Percentiles rank a stretch among this genome's conserved stretches.
phyloP scores from a whole-genome alignment of 306 rosid species.

The Citrullus amarus region DNA sequence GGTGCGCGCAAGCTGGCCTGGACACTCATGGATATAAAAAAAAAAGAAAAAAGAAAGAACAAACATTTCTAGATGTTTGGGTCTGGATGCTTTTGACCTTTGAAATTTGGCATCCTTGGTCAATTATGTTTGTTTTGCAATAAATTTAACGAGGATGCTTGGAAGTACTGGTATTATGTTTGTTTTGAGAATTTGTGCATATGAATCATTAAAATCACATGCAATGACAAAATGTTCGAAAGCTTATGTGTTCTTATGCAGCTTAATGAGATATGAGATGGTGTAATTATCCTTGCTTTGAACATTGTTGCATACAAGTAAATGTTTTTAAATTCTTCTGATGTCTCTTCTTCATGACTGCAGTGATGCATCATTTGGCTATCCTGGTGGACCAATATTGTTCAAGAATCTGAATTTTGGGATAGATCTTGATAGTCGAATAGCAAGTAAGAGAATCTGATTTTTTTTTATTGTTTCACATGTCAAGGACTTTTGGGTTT shows the following conservation, averaged over 20 bases:
- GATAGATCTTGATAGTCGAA: conserved; percentile 95
- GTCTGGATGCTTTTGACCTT: not conserved
- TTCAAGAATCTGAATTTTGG: conserved; percentile 94
- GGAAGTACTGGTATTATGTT: not conserved
- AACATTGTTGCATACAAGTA: not conserved
- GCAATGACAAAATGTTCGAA: not conserved
- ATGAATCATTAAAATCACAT: not conserved
- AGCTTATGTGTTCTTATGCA: not conserved
- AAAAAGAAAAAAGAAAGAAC: too few species aligned
- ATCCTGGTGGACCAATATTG: conserved; percentile 85
- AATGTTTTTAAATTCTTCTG: conserved; percentile 2
- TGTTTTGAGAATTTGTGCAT: not conserved
- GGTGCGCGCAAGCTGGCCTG: too few species aligned
- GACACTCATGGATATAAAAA: too few species aligned
- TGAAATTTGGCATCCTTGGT: not conserved
- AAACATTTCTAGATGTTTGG: too few species aligned
- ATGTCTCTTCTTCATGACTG: conserved; percentile 17
- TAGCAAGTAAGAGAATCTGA: conserved; percentile 65
- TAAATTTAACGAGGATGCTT: not conserved
- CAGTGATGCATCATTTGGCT: conserved; percentile 99
- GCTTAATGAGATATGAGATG: not conserved
- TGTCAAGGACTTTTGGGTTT: not conserved
- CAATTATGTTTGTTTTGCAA: not conserved
- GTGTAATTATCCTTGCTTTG: not conserved
- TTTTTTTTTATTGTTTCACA: not conserved